Evolutionary conservation across 768 basidiomycete species (phyloP), one percentile per base, ranked within the genome.

Genomic region (Lactifluus pinguis): DNA sequence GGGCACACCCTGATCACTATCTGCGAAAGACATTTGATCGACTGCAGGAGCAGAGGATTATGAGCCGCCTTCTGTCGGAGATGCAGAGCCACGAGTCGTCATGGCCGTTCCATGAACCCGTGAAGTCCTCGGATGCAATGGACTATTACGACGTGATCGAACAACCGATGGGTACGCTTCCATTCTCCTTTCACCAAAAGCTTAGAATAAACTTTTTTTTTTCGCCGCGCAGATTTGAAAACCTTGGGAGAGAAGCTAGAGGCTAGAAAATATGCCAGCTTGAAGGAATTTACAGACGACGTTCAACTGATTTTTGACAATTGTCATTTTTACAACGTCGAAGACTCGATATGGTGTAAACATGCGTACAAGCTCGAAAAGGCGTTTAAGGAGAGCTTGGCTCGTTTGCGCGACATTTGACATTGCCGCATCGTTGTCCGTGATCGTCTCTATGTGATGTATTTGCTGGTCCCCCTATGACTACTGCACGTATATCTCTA

Each of bases 221-320:
- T 29, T 38, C 34, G 34, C 38, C 30, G 17, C 29, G 48, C 68
- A 97, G 93, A 98, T 72, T 82, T 98, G 67, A 74, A 76, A 57
- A 93, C 90, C 2, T 95, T 98, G 83, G 83, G 87, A 66, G 79
- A 86, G 69, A 98, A 93, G 72, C 81, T 98, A n/a, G 86, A 92
- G 39, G 83, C 79, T 17, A 88, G 87, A 69, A 83, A 89, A 68
- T 98, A 98, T 72, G 71, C 77, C 11, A 77, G 79, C n/a, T 74
- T 94, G 53, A 84, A 86, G 52, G 75, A 77, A 36, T 95, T 98
- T 68, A 72, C 84, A 19, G 81, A 79, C 47, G 97, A 98, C 70
- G 87, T 87, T 15, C 82, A 85, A 64, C 77, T 97, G 57, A 82
- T 98, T 55, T 91, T 92, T 68, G 83, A 91, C 65, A 99, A 99